Base-by-base conservation (phyloP, 148 eudicot genomes). In the Chenopodium suecicum region DNA sequence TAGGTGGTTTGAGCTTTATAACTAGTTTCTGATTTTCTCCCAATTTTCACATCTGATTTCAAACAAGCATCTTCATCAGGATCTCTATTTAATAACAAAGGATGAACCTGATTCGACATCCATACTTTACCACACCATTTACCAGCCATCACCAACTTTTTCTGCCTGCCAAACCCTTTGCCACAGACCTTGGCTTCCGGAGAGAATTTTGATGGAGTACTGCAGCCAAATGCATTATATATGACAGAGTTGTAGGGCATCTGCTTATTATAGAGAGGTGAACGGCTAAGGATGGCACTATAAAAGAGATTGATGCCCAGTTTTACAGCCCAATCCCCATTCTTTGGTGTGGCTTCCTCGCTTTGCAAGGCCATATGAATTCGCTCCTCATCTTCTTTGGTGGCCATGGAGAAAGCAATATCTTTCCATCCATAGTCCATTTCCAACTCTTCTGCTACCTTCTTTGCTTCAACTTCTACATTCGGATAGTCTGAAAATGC, bases 71-170 rank as follows among this genome's bases (percentile, higher is more conserved):
- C 90, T 74, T 86, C 89, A 67, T 86, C 83, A 4, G 31, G 20
- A 84, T 91, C 97, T 78, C 84, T 84, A 71, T 88, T 88, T 74
- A 88, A 88, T 65, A 95, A 83, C 83, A 95, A 84, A 11, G 94
- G 93, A 79, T 95, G 99, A 85, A 90, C 98, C 78, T 95, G 98
- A 83, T 86, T 93, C 1, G 99, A 91, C 98, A 92, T 95, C 99
- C 99, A 95, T 48, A 94, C 98, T 92, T 88, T 95, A 70, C 99
- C 99, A 58, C 99, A 95, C 99, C 99, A 95, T 87, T 90, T 93
- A 65, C 99, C 99, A 25, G 95, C 99, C 83, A 92, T 88, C 25
- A 91, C 86, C 41, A 90, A 80, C 78, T 90, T 93, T 79, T 84
- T 94, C 87, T 91, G 99, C 85, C 88, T 89, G 32, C 91, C 88